phyloP scores from a whole-genome alignment of 768 basidiomycete genomes.

The Cystofilobasidium bisporidii region DNA sequence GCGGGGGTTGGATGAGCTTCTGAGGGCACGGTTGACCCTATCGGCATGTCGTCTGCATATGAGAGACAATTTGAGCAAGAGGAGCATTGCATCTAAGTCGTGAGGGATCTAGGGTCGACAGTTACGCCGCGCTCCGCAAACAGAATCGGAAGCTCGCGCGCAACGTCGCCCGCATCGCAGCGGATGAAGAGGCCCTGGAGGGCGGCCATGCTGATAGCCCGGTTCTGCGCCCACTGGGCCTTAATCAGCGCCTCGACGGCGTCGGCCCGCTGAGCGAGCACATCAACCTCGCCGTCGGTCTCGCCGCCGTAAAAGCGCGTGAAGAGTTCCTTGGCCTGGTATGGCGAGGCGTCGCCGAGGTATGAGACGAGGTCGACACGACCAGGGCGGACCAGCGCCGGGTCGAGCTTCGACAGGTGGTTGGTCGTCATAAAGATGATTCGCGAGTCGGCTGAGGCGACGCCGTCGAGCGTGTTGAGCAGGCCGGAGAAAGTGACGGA shows the following conservation, averaged over 20 bases:
- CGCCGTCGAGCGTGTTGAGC: constrained; percentile 91
- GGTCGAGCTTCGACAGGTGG: constrained; percentile 76
- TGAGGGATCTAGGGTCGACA: not conserved
- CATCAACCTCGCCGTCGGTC: not conserved
- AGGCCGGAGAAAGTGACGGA: constrained; percentile 96
- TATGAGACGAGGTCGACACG: constrained; percentile 78
- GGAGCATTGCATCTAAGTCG: no score
- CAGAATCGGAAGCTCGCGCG: constrained; percentile 31
- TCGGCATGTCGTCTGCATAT: no score
- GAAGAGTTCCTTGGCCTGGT: constrained; percentile 69
- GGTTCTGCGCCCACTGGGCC: constrained; percentile 48
- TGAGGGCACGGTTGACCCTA: no score
- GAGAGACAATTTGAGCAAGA: no score
- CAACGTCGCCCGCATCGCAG: constrained; percentile 41
- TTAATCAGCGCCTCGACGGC: constrained; percentile 50
- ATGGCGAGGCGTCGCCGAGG: constrained; percentile 75
- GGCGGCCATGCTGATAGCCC: constrained; percentile 83
- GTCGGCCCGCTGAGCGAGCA: not conserved
- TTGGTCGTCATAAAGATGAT: constrained; percentile 99
- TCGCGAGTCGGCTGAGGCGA: constrained; percentile 86
- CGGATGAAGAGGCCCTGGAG: constrained; percentile 92
- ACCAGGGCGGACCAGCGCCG: constrained; percentile 89
- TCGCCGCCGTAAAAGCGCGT: constrained; percentile 62
- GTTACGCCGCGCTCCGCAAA: constrained; percentile 20
- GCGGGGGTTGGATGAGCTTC: constrained; percentile 5